Base-by-base conservation (phyloP, 2,329 filamentous ascomycete species). In the Metarhizium robertsii region DNA sequence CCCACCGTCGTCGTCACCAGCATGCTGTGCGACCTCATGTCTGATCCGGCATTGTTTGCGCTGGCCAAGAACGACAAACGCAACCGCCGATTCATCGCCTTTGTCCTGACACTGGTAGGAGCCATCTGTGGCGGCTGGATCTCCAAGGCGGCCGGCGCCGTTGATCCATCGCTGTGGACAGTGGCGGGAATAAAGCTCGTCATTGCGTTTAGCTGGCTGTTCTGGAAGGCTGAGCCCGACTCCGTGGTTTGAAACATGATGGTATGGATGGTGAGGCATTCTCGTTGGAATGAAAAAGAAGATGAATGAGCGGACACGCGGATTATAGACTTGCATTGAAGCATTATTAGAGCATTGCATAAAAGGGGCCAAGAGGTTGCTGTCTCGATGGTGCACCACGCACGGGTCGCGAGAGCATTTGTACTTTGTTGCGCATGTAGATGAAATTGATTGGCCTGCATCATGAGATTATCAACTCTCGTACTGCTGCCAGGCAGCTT, bases 1-100 rank as follows among this genome's bases (percentile, higher is more conserved):
- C 79, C 79, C 1, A 78, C 79, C 0, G 78, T 76, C 50, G 79
- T 82, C 10, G 63, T 81, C 43, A 82, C 79, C n/a, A 78, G 74
- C 55, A 67, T 79, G 43, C 79, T 80, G 61, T 79, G 75, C 62
- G 79, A 81, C 61, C 61, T 81, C 29, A 71, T 78, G 61, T 76
- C 74, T 18, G 79, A 82, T 61, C 73, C 74, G 3, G 67, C 73
- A 42, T 64, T 80, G 13, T 69, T 79, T n/a, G 68, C 72, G 2
- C 18, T 55, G 2, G 60, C 58, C 48, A 69, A 73, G 13, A 81
- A 81, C 58, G 68, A 71, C 16, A 78, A 79, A 66, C 67, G 79
- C 42, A 77, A 81, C 65, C 68, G 79, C 8, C 66, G 79, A 8
- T 66, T 76, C 25, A 62, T 66, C 0, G 73, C 74, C 29, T 74